These are phyloP conservation scores for Pyricularia pennisetigena DNA, from an alignment of 2,329 filamentous ascomycete species.

Conservation along the genomic window DNA sequence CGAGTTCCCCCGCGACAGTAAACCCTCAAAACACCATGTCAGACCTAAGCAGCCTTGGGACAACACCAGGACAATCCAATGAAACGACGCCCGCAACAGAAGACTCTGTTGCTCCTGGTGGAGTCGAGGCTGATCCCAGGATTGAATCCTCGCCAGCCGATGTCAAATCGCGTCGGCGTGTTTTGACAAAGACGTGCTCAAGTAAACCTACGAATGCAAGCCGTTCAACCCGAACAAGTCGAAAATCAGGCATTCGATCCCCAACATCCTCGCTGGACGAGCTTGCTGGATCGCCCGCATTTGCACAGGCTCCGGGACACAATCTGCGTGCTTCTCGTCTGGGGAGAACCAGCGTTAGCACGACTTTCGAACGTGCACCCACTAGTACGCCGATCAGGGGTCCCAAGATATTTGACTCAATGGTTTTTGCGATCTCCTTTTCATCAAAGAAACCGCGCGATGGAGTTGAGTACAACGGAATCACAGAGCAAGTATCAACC, in stretches of 20 bases:
- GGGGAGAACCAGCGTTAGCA: constrained; percentile 4
- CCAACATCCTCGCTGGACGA: constrained; percentile 35
- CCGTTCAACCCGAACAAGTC: constrained; percentile 9
- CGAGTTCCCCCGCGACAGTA: constrained; percentile 9
- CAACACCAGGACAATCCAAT: constrained; percentile 26
- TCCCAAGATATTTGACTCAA: constrained; percentile 55
- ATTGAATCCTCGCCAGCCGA: constrained; percentile 21
- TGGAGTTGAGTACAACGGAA: constrained; percentile 34
- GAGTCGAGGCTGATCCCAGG: constrained; percentile 6
- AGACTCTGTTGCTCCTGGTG: constrained; percentile 17
- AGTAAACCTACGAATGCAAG: constrained; percentile 11
- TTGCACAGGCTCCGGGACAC: constrained; percentile 21
- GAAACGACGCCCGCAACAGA: constrained; percentile 25
- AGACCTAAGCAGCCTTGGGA: constrained; percentile 27
- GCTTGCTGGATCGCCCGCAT: constrained; percentile 28
- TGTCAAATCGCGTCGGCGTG: constrained; percentile 19
- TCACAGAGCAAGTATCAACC: constrained; percentile 27
- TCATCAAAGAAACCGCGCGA: constrained; percentile 35
- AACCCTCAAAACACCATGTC: constrained; percentile 17
- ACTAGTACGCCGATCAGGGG: neutral
- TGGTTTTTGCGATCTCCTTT: constrained; percentile 83
- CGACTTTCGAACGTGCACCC: neutral
- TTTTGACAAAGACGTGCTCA: constrained; percentile 10
- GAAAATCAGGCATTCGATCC: constrained; percentile 12
- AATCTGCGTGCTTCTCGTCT: constrained; percentile 20